Evolutionary conservation across 2,329 filamentous ascomycete genomes (phyloP).

Genomic region (Alternaria triticina): DNA sequence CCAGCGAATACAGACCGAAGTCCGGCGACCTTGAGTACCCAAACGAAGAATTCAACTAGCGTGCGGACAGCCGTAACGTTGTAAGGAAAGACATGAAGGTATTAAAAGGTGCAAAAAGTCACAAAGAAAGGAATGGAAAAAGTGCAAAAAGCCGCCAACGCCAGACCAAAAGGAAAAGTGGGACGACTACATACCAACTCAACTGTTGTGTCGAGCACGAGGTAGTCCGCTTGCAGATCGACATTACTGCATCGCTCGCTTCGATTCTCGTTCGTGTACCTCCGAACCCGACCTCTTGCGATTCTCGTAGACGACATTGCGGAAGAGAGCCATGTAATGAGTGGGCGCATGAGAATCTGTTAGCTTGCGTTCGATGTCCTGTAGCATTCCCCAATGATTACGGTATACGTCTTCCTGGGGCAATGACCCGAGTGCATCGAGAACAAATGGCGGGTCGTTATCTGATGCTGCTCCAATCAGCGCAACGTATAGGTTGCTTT

Average conservation of each 20-base stretch:
- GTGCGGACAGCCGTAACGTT: neutral
- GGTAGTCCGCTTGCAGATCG: neutral
- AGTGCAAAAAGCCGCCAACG: conserved; percentile 22
- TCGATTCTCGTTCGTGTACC: conserved; percentile 35
- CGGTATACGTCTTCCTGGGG: conserved; percentile 41
- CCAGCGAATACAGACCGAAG: conserved; percentile 5
- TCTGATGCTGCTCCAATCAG: conserved; percentile 33
- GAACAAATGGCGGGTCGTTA: conserved; percentile 31
- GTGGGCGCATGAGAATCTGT: conserved; percentile 28
- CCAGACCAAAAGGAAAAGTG: conserved; percentile 11
- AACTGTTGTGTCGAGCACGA: neutral
- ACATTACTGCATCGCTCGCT: conserved; percentile 35
- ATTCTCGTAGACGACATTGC: conserved; percentile 34
- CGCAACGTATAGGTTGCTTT: conserved; percentile 42
- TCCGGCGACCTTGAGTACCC: neutral
- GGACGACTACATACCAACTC: conserved; percentile 2
- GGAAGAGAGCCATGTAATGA: conserved; percentile 34
- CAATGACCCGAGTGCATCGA: conserved; percentile 35
- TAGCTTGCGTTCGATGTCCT: conserved; percentile 37
- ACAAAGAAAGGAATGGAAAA: conserved; percentile 25
- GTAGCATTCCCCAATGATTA: conserved; percentile 38
- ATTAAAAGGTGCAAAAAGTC: neutral
- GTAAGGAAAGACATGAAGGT: conserved; percentile 8
- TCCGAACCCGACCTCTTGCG: conserved; percentile 44
- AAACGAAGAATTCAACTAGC: neutral